Evolutionary conservation across 805 yeast species (phyloP).

Genomic region (Saccharomycopsis fodiens): DNA sequence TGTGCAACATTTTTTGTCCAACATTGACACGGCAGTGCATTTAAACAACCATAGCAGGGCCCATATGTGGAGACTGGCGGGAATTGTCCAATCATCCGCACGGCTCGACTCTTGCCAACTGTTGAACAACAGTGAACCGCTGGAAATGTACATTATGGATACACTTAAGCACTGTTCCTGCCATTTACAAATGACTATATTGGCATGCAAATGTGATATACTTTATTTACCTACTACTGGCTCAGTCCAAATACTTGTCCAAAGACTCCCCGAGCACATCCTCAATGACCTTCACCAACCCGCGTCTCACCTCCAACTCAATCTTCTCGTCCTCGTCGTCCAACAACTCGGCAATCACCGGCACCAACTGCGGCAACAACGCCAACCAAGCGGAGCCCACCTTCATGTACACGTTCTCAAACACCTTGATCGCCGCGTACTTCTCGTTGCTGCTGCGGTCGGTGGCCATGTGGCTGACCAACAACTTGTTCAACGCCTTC

Average conservation of each 20-base stretch:
- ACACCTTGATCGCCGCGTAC: constrained; percentile 71
- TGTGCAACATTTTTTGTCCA: too few species aligned
- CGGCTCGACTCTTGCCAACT: too few species aligned
- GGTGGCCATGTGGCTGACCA: constrained; percentile 62
- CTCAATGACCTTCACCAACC: constrained; percentile 86
- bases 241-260: constrained; percentile 60
- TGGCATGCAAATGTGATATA: too few species aligned
- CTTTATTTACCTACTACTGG: too few species aligned
- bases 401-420: constrained; percentile 78
- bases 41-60: too few species aligned
- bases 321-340: constrained; percentile 95
- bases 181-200: too few species aligned
- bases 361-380: constrained; percentile 88
- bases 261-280: constrained; percentile 90
- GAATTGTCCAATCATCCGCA: too few species aligned
- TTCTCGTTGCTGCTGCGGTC: constrained; percentile 51
- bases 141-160: too few species aligned
- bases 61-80: too few species aligned
- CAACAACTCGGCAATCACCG: constrained; percentile 86
- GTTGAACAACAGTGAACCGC: too few species aligned
- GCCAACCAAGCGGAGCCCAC: constrained; percentile 94
- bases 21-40: too few species aligned
- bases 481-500: constrained; percentile 58
- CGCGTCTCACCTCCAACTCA: constrained; percentile 83
- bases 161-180: too few species aligned